A percentile compares a stretch with the other conserved stretches of the same genome.
phyloP scores from a whole-genome alignment of 2,329 filamentous ascomycete species.

The Arthrobotrys sinensis region DNA sequence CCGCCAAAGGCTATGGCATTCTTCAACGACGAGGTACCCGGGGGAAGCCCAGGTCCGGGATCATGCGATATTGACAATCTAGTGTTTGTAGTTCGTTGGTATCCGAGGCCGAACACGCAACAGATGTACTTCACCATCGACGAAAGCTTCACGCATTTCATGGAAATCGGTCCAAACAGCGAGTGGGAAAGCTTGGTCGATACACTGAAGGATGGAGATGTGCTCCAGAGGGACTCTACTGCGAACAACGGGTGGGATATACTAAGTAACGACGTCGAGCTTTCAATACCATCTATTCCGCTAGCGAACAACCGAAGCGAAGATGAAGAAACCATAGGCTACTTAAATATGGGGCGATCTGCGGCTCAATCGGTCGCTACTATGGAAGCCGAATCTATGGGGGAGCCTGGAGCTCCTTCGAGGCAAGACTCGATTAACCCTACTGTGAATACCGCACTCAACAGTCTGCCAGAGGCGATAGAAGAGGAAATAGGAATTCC shows the following conservation, averaged over 20 bases:
- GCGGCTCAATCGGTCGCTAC: neutral
- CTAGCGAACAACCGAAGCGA: too few relatives aligned
- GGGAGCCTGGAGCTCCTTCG: neutral
- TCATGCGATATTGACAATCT: slow-evolving; percentile 18
- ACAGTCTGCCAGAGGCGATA: neutral
- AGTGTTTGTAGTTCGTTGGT: slow-evolving; percentile 22
- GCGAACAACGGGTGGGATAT: neutral
- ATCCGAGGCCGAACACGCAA: neutral
- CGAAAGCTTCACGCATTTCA: slow-evolving; percentile 23
- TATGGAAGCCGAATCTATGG: neutral
- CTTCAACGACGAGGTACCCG: neutral
- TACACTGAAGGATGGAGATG: neutral
- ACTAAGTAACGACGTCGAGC: neutral
- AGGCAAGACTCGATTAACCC: neutral
- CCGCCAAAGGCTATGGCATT: slow-evolving; percentile 35
- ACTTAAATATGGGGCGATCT: neutral
- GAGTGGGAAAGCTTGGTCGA: neutral
- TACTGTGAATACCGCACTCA: neutral
- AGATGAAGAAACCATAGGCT: too few relatives aligned
- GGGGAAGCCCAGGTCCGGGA: neutral
- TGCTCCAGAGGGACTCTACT: neutral
- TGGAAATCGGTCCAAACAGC: neutral
- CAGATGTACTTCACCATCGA: slow-evolving; percentile 5
- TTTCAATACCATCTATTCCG: neutral
- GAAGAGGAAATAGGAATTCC: neutral